Evolutionary conservation across 129 eudicot genomes (phyloP), one percentile per base, ranked within the genome.

Genomic region (Ambrosia trifida): DNA sequence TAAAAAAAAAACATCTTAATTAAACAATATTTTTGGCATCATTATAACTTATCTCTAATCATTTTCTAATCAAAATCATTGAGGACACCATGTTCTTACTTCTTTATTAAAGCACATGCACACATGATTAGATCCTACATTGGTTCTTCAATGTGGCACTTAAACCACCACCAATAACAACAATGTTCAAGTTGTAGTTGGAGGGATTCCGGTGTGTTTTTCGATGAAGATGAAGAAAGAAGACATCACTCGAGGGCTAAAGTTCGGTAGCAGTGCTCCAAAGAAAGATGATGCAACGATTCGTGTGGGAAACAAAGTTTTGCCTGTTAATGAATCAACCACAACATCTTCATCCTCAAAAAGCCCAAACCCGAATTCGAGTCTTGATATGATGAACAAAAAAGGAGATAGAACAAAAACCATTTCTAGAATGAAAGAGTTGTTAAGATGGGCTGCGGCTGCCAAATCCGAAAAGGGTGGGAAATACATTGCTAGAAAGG

Each of bases 361-460:
- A 44, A 66, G 28, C 49, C 53, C 64, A 13, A 75, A 67, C 40
- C 46, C 69, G 32, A 77, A 78, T 43, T 72, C 72, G 68, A 32
- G 73, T 12, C 11, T 73, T 9, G 76, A 56, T 50, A 43, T 12
- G 54, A 83, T 76, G 58, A 80, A 77, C 67, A 76, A 19, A 11
- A 87, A 80, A n/a, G 84, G 85, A 2, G 86, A 87, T 28, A 85
- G 75, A 72, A 58, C 77, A 57, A 94, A 81, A 73, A 67, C 95
- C 52, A 31, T 89, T 60, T 73, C 89, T 4, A 85, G 76, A 68
- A 85, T 94, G 96, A 89, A 81, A 70, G 95, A 87, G 78, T 81
- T 94, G 44, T 64, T 94, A 68, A 87, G 79, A 83, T 82, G 93
- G 97, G 97, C 89, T 46, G 96, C 91, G 65, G 89, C 86, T 16